Percentiles rank a stretch among this genome's conserved stretches.
Conservation (phyloP, 2,329 filamentous ascomycete species). For the Aspergillus sp. region DNA sequence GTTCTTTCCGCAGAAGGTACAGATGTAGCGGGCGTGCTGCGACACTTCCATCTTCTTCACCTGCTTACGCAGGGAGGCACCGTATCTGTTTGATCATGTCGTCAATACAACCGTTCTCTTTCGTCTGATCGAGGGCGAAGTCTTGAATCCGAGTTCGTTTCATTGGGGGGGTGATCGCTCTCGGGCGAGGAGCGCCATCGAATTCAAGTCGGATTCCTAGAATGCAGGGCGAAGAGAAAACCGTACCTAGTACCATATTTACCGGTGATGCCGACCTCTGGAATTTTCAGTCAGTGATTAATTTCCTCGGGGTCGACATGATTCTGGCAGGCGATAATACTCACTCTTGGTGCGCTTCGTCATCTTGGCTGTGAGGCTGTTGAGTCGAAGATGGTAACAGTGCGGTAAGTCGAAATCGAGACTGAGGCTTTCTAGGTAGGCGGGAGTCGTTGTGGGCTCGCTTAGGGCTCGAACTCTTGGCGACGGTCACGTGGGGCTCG, state of each 20-base stretch:
- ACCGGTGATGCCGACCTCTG: conserved; percentile 94
- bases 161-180: conserved; percentile 9
- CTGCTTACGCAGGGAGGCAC: conserved; percentile 98
- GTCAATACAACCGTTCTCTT: conserved; percentile 20
- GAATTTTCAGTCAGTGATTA: conserved; percentile 27
- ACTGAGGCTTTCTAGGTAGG: conserved; percentile 33
- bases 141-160: conserved; percentile 21
- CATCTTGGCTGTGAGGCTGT: conserved; percentile 64
- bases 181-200: conserved; percentile 10
- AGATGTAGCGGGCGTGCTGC: conserved; percentile 95
- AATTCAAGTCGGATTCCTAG: conserved; percentile 17
- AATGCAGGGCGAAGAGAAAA: conserved; percentile 25
- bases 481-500: conserved; percentile 27
- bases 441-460: conserved; percentile 38
- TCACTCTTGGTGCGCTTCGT: conserved; percentile 88
- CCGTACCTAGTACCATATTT: conserved; percentile 96
- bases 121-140: not conserved
- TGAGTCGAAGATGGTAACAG: conserved; percentile 39
- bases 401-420: conserved; percentile 34
- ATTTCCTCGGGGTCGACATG: not conserved
- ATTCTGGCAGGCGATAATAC: conserved; percentile 18
- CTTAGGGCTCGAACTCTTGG: conserved; percentile 37
- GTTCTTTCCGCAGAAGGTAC: conserved; percentile 98
- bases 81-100: conserved; percentile 64
- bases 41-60: conserved; percentile 99